These are phyloP conservation scores for Geum urbanum DNA, from an alignment of 306 rosid genomes.

Conservation along the genomic window DNA sequence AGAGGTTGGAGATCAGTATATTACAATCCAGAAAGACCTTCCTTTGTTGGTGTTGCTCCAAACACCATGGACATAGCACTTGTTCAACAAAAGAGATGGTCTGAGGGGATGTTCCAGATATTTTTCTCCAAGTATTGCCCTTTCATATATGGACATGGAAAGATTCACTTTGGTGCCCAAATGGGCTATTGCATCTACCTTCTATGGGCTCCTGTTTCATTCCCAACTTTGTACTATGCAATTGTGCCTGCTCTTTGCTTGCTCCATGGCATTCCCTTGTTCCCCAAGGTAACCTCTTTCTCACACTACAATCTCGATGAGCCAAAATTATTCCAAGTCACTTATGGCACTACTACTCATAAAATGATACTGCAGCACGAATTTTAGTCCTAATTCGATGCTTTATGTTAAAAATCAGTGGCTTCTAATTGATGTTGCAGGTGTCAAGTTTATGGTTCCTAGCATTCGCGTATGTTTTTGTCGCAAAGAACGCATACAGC, in stretches of 20 bases:
- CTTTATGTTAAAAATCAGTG: background rate
- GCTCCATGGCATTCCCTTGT: conserved; percentile 47
- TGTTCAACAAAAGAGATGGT: conserved; percentile 61
- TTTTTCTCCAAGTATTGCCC: conserved; percentile 74
- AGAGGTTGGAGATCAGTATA: conserved; percentile 73
- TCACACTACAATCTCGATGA: background rate
- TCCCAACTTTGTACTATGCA: conserved; percentile 47
- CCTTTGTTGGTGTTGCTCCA: conserved; percentile 65
- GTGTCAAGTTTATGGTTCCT: conserved; percentile 50
- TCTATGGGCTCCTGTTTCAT: conserved; percentile 66
- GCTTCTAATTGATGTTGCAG: conserved; percentile 10
- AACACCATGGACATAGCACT: conserved; percentile 41
- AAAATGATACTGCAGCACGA: background rate
- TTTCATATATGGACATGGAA: conserved; percentile 59
- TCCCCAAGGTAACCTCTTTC: conserved; percentile 50
- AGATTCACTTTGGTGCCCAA: conserved; percentile 47
- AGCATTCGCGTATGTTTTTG: conserved; percentile 57
- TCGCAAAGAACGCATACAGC: conserved; percentile 39
- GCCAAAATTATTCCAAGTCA: background rate
- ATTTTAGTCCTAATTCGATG: background rate
- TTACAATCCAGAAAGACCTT: conserved; percentile 54
- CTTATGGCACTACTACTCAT: background rate
- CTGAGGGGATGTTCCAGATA: conserved; percentile 54
- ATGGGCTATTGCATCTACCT: conserved; percentile 57
- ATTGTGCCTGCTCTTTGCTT: conserved; percentile 55